Conservation (phyloP, 2,329 filamentous ascomycete species). For the Aspergillus fischeri region DNA sequence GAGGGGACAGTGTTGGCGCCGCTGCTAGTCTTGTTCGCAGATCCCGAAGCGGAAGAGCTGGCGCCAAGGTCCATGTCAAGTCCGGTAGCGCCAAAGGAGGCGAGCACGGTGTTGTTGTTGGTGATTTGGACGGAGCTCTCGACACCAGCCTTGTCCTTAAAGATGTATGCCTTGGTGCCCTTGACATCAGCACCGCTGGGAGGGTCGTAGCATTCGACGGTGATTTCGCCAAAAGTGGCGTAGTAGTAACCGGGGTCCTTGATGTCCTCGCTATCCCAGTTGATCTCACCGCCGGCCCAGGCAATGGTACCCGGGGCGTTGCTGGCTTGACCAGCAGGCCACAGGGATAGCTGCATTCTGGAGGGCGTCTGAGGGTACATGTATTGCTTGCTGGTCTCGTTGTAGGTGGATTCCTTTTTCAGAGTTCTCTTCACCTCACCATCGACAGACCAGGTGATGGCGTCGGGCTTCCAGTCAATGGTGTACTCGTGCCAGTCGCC, state of each 20-base stretch:
- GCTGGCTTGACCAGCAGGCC: constrained; percentile 78
- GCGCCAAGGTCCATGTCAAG: constrained; percentile 56
- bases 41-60: constrained; percentile 8
- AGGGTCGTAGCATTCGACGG: constrained; percentile 82
- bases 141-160: constrained; percentile 59
- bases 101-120: constrained; percentile 69
- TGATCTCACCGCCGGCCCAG: constrained; percentile 87
- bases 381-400: constrained; percentile 74
- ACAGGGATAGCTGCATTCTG: constrained; percentile 88
- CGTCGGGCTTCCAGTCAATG: constrained; percentile 85
- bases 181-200: constrained; percentile 63
- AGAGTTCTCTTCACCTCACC: constrained; percentile 71
- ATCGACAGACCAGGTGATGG: constrained; percentile 82
- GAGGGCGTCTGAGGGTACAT: constrained; percentile 87
- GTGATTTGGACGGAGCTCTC: constrained; percentile 76
- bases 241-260: constrained; percentile 83
- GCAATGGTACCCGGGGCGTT: constrained; percentile 81
- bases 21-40: constrained; percentile 8
- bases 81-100: constrained; percentile 76
- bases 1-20: constrained; percentile 29
- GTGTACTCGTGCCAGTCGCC: constrained; percentile 82
- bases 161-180: constrained; percentile 68
- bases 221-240: constrained; percentile 70
- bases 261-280: constrained; percentile 82
- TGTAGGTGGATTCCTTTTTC: constrained; percentile 72